phyloP scores from a whole-genome alignment of 31 red algal genomes.

The Asparagopsis taxiformis region DNA sequence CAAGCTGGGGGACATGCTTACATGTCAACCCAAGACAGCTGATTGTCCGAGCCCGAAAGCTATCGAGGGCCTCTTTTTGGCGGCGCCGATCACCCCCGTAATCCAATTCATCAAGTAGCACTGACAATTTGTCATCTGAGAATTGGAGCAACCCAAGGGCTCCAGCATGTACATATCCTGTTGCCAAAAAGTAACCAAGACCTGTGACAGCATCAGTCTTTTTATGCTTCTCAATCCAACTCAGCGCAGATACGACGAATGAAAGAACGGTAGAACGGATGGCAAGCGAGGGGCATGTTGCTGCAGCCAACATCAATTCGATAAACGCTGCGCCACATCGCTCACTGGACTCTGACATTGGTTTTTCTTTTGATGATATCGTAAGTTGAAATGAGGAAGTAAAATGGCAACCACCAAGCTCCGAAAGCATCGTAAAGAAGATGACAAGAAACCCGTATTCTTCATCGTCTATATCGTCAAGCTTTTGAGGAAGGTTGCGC shows the following conservation, averaged over 20 bases:
- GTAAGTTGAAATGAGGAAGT: slow-evolving; percentile 11
- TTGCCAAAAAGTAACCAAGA: slow-evolving; percentile 5
- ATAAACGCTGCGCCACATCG: slow-evolving; percentile 27
- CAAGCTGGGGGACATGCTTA: slow-evolving; percentile 6
- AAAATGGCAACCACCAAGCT: slow-evolving; percentile 38
- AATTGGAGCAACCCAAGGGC: slow-evolving; percentile 6
- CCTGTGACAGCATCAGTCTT: background rate
- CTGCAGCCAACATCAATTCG: slow-evolving; percentile 26
- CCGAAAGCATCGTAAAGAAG: slow-evolving; percentile 36
- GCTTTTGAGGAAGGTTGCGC: background rate
- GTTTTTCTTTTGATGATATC: background rate
- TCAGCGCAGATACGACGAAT: slow-evolving; percentile 16
- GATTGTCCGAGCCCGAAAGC: slow-evolving; percentile 4
- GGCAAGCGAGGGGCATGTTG: slow-evolving; percentile 22
- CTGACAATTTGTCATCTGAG: background rate
- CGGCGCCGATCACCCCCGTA: background rate
- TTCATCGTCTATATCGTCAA: slow-evolving; percentile 6
- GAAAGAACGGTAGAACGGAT: slow-evolving; percentile 19
- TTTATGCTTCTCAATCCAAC: background rate
- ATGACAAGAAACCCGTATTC: slow-evolving; percentile 41
- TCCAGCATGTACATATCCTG: slow-evolving; percentile 7
- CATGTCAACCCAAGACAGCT: background rate
- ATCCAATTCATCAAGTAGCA: slow-evolving; percentile 4
- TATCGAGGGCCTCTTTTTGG: slow-evolving; percentile 9
- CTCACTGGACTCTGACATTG: slow-evolving; percentile 5